These are phyloP conservation scores for Phylloporus sp. DNA, from an alignment of 768 basidiomycete genomes.

Conservation along the genomic window DNA sequence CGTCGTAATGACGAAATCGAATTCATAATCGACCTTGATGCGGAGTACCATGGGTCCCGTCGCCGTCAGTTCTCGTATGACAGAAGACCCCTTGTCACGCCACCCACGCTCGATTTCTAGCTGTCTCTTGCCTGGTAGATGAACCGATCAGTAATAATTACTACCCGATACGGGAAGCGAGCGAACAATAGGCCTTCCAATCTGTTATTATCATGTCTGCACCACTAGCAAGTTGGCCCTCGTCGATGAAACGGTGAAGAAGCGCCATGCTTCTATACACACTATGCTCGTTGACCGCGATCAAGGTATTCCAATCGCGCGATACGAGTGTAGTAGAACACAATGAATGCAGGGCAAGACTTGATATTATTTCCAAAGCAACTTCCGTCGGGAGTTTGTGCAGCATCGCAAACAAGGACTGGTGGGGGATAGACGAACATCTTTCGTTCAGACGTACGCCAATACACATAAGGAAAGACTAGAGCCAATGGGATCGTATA, in stretches of 20 bases:
- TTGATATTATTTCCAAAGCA: slow-evolving; percentile 44
- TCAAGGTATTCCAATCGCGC: slow-evolving; percentile 45
- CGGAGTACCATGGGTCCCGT: slow-evolving; percentile 52
- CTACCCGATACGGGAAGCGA: not conserved
- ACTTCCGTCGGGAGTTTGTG: slow-evolving; percentile 53
- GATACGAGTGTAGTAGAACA: slow-evolving; percentile 35
- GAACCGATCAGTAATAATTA: slow-evolving; percentile 8
- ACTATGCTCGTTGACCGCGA: slow-evolving; percentile 41
- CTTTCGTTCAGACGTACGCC: too few relatives aligned
- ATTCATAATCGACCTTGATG: slow-evolving; percentile 70
- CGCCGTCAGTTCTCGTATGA: slow-evolving; percentile 30
- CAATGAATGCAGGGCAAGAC: slow-evolving; percentile 47
- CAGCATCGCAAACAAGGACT: slow-evolving; percentile 31
- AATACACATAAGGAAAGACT: too few relatives aligned
- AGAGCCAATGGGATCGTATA: too few relatives aligned
- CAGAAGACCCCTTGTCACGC: slow-evolving; percentile 47
- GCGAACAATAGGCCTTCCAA: slow-evolving; percentile 63
- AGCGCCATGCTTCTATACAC: slow-evolving; percentile 58
- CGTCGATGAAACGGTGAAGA: slow-evolving; percentile 45
- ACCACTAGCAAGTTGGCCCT: slow-evolving; percentile 26
- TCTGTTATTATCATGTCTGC: slow-evolving; percentile 29
- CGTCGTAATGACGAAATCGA: slow-evolving; percentile 58
- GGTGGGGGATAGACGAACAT: too few relatives aligned
- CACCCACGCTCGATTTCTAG: slow-evolving; percentile 48
- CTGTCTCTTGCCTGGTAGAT: slow-evolving; percentile 42